phyloP scores from a whole-genome alignment of 2,329 filamentous ascomycete species.

The Claviceps quebecensis region DNA sequence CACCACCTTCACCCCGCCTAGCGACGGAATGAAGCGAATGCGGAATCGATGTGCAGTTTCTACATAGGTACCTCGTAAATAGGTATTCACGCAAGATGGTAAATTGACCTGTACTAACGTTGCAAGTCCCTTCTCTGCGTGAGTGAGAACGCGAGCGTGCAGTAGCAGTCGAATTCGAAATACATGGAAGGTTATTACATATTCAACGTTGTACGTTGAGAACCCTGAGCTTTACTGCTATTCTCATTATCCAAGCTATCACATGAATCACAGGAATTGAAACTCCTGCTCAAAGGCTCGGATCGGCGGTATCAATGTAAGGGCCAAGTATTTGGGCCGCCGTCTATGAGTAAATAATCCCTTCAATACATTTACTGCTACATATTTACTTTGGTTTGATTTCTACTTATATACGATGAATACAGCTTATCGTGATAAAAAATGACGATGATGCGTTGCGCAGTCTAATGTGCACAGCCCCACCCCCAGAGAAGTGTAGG shows the following conservation, averaged over 20 bases:
- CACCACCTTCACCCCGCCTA: constrained; percentile 12
- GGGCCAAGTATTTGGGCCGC: too few relatives aligned
- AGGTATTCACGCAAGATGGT: too few relatives aligned
- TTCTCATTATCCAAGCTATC: too few relatives aligned
- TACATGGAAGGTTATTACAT: background rate
- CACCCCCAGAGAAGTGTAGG: background rate
- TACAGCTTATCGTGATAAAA: background rate
- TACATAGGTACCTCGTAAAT: background rate
- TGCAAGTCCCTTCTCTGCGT: background rate
- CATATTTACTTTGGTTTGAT: too few relatives aligned
- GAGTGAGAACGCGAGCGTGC: background rate
- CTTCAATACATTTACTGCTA: too few relatives aligned
- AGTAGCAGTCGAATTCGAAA: background rate
- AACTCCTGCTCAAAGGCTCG: too few relatives aligned
- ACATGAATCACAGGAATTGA: too few relatives aligned
- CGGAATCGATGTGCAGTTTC: background rate
- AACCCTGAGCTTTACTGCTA: background rate
- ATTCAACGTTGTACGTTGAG: background rate
- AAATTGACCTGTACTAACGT: too few relatives aligned
- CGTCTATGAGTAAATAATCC: too few relatives aligned
- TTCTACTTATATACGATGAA: too few relatives aligned
- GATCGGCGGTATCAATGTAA: too few relatives aligned
- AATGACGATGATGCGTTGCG: background rate
- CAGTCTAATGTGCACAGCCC: background rate
- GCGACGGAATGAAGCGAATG: constrained; percentile 5